A percentile compares a stretch with the other conserved stretches of the same genome.
Evolutionary conservation across 2,329 filamentous ascomycete genomes (phyloP).

Genomic region (Tolypocladium endophyticum): DNA sequence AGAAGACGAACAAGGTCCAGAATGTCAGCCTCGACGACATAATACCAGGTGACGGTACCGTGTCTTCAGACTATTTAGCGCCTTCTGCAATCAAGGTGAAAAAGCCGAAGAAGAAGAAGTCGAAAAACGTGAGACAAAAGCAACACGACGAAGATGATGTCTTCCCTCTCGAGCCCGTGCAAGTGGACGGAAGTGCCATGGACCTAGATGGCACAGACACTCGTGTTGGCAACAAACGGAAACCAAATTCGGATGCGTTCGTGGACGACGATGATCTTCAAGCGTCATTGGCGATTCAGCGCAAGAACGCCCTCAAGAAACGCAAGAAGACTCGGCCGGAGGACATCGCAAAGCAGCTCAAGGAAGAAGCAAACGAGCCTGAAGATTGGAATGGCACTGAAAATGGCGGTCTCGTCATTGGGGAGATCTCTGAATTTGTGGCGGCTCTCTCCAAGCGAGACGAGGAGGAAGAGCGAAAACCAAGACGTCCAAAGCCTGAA

Average conservation of each 20-base stretch:
- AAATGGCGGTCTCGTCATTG: constrained; percentile 67
- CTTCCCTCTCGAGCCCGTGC: constrained; percentile 30
- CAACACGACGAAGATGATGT: constrained; percentile 53
- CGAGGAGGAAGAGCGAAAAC: constrained; percentile 44
- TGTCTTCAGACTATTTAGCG: constrained; percentile 77
- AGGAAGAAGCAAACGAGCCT: constrained; percentile 46
- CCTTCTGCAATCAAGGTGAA: constrained; percentile 81
- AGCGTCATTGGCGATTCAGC: constrained; percentile 71
- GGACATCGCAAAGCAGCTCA: constrained; percentile 75
- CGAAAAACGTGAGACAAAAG: constrained; percentile 63
- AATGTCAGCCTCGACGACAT: constrained; percentile 75
- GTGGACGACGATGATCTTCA: constrained; percentile 92
- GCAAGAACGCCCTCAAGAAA: constrained; percentile 79
- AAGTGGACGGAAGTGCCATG: constrained; percentile 48
- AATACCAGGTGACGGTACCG: constrained; percentile 35
- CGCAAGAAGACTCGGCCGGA: constrained; percentile 78
- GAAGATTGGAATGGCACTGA: constrained; percentile 31
- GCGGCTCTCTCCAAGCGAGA: constrained; percentile 67
- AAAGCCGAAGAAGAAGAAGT: constrained; percentile 91
- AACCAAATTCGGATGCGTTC: constrained; percentile 56
- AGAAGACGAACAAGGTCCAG: constrained; percentile 52
- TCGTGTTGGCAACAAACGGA: constrained; percentile 46
- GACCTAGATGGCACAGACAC: constrained; percentile 57
- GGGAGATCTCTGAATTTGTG: constrained; percentile 92
- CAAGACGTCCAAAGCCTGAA: constrained; percentile 24